Conservation (phyloP, 2,329 filamentous ascomycete species). For the Epichloe uncinata region DNA sequence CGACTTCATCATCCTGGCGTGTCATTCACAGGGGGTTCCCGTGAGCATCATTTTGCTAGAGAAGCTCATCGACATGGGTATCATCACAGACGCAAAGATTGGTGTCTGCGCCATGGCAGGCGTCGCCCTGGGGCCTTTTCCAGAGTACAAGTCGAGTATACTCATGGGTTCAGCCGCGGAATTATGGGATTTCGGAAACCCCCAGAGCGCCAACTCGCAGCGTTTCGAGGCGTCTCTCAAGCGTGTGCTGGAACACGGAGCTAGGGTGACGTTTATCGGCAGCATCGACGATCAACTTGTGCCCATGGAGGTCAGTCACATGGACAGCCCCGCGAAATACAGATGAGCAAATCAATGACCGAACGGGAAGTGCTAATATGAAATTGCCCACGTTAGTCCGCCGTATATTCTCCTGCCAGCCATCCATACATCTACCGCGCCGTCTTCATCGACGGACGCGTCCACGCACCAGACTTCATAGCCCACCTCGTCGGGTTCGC, state of each 20-base stretch:
- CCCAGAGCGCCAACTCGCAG: conserved; percentile 68
- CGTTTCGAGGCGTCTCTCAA: conserved; percentile 67
- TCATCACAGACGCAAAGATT: conserved; percentile 62
- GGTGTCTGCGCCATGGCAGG: conserved; percentile 85
- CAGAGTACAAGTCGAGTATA: conserved; percentile 79
- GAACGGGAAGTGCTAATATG: neutral
- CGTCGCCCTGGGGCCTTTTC: conserved; percentile 84
- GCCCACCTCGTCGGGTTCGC: conserved; percentile 87
- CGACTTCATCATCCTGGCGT: conserved; percentile 84
- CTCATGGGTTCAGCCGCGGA: conserved; percentile 87
- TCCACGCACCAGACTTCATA: conserved; percentile 89
- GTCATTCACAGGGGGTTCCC: conserved; percentile 94
- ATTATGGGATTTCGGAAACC: conserved; percentile 80
- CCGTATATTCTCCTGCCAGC: conserved; percentile 69
- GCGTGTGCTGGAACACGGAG: conserved; percentile 62
- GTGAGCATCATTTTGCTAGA: conserved; percentile 86
- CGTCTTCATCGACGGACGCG: conserved; percentile 87
- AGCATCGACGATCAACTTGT: conserved; percentile 97
- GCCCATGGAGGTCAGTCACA: conserved; percentile 58
- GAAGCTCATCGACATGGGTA: conserved; percentile 82
- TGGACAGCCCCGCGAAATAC: too few species aligned
- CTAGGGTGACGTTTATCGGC: conserved; percentile 74
- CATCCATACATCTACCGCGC: conserved; percentile 92
- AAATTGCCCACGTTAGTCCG: conserved; percentile 39
- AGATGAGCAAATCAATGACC: neutral